Percentiles rank a stretch among this genome's conserved stretches.
These are phyloP conservation scores for Phytophthora boehmeriae DNA, from an alignment of 352 stramenopile genomes.

Conservation along the genomic window DNA sequence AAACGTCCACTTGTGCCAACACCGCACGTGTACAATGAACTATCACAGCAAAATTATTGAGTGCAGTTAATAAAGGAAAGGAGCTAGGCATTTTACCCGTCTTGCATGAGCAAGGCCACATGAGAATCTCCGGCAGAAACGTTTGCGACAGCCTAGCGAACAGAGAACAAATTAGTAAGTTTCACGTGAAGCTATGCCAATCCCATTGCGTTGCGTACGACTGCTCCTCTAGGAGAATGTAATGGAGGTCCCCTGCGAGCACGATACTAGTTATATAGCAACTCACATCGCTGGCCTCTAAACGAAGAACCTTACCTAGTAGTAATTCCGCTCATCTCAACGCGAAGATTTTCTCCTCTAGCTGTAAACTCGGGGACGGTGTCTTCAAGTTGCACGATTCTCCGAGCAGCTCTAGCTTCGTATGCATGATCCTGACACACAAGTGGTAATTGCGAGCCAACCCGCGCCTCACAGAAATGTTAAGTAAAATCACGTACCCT, in stretches of 20 bases:
- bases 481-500: constrained; percentile 26
- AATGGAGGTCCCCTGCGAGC: constrained; percentile 55
- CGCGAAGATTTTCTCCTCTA: constrained; percentile 55
- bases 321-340: constrained; percentile 85
- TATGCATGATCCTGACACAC: constrained; percentile 56
- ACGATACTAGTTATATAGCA: background rate
- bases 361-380: constrained; percentile 62
- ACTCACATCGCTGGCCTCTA: background rate
- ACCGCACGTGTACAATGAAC: constrained; percentile 92
- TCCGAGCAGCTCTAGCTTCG: constrained; percentile 50
- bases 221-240: constrained; percentile 58
- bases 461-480: too few species aligned
- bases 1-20: constrained; percentile 84
- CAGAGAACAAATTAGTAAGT: constrained; percentile 1
- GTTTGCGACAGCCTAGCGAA: constrained; percentile 53
- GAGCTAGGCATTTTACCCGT: constrained; percentile 50
- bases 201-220: constrained; percentile 36
- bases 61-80: background rate
- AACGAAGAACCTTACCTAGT: constrained; percentile 47
- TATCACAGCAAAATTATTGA: constrained; percentile 16
- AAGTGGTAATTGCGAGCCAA: background rate
- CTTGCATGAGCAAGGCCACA: constrained; percentile 78
- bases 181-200: too few species aligned
- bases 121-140: constrained; percentile 86
- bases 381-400: constrained; percentile 66